Evolutionary conservation across 2,329 filamentous ascomycete species (phyloP).

Genomic region (Cladophialophora immunda): DNA sequence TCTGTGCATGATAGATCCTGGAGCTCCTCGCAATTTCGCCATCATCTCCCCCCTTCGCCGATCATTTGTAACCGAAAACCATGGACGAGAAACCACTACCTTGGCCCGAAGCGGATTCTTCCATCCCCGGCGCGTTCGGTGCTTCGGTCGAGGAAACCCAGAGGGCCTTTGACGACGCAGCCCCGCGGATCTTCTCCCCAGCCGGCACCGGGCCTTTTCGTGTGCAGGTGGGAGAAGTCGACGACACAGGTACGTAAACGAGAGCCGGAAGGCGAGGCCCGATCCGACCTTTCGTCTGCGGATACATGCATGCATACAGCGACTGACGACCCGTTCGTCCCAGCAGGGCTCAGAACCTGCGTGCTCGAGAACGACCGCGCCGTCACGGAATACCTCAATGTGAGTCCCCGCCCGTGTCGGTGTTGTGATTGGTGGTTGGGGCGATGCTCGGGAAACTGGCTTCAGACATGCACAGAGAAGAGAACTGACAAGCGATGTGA

Average conservation of each 20-base stretch:
- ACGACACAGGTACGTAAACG: constrained; percentile 2
- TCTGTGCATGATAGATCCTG: too few relatives aligned
- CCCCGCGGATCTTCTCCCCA: not conserved
- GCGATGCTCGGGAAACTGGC: too few relatives aligned
- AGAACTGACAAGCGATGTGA: not conserved
- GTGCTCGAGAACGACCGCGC: constrained; percentile 2
- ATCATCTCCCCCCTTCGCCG: too few relatives aligned
- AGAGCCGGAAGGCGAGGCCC: too few relatives aligned
- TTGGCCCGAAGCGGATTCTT: not conserved
- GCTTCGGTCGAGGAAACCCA: constrained; percentile 2
- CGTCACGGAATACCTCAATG: not conserved
- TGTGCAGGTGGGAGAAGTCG: constrained; percentile 12
- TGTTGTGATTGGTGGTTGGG: too few relatives aligned
- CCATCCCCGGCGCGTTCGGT: not conserved
- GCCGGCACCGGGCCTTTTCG: not conserved
- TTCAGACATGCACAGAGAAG: too few relatives aligned
- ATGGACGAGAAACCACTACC: constrained; percentile 1
- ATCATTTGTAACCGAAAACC: too few relatives aligned
- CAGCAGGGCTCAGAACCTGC: not conserved
- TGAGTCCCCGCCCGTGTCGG: too few relatives aligned
- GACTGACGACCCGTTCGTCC: not conserved
- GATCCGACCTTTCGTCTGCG: too few relatives aligned
- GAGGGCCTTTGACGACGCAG: not conserved
- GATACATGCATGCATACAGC: too few relatives aligned
- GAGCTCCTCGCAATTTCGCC: too few relatives aligned